Evolutionary conservation across 169 alveolate species (phyloP), one percentile per base, ranked within the genome.

Genomic region (Plasmodium chabaudi): DNA sequence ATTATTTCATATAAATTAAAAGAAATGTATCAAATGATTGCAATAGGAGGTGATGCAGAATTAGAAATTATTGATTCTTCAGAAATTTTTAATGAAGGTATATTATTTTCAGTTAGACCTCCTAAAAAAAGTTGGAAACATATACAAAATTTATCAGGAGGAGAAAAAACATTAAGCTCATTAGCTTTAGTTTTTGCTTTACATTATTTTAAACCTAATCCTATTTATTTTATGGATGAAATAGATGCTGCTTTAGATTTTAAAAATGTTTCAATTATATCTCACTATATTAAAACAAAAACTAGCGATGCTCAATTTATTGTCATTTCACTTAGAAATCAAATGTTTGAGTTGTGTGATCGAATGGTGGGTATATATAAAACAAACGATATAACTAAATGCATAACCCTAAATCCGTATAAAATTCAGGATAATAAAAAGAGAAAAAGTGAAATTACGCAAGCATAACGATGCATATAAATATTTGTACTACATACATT

Each of bases 201-300:
- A 27, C 99, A 99, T 95, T 97, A 97, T 88, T 98, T 96, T 93
- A 97, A 98, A 91, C 99, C 99, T 2, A 97, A 99, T 27, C 99
- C 99, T 1, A 93, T 99, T 51, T 98, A 98, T 93, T 98, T 98
- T 92, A 97, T 99, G 99, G 99, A 99, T 86, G 99, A 99, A 93
- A 98, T 99, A 9, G 99, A 99, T 93, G 99, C 99, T 2, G 99
- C 99, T 12, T 95, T 99, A n/a, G 99, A 99, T 91, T 96, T 96
- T 92, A 96, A 98, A 73, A 98, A 99, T 93, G 99, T 97, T 13
- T 88, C 97, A 47, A 96, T 96, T 82, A 95, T 97, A 51, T 98
- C 98, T 1, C 94, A 95, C 53, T 97, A 95, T 92, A 95, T 97
- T 67, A 96, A 97, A 77, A 94, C 89, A 19, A 91, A 84, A 67